These are phyloP conservation scores for Didymella pomorum DNA, from an alignment of 2,329 filamentous ascomycete species.

Conservation along the genomic window DNA sequence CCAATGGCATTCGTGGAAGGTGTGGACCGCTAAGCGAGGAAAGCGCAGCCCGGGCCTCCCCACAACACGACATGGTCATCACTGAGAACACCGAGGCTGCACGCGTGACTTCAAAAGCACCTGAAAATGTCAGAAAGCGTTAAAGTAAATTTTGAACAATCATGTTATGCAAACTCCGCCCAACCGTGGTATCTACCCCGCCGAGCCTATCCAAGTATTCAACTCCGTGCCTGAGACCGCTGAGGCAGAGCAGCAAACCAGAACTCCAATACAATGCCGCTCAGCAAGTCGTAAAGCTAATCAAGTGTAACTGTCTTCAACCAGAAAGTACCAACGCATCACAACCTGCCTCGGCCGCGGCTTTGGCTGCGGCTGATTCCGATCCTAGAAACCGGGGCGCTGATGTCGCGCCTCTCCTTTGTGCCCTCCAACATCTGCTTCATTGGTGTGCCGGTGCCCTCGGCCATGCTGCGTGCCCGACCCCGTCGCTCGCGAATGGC, in stretches of 20 bases:
- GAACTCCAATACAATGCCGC: slow-evolving; percentile 48
- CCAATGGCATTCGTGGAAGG: neutral
- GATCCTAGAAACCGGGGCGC: slow-evolving; percentile 52
- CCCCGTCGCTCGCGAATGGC: slow-evolving; percentile 77
- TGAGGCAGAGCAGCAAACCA: slow-evolving; percentile 19
- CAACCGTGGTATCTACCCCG: slow-evolving; percentile 39
- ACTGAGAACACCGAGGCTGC: neutral
- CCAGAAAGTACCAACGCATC: neutral
- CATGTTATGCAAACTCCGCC: slow-evolving; percentile 14
- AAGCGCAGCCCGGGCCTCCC: neutral
- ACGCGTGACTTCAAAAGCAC: neutral
- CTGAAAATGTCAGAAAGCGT: neutral
- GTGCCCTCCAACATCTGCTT: slow-evolving; percentile 65
- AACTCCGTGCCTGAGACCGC: slow-evolving; percentile 17
- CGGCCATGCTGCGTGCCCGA: slow-evolving; percentile 72
- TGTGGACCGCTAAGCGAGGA: slow-evolving; percentile 2
- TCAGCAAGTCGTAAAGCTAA: slow-evolving; percentile 31
- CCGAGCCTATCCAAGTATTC: slow-evolving; percentile 18
- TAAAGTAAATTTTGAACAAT: neutral
- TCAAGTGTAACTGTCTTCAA: slow-evolving; percentile 1
- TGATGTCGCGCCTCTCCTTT: slow-evolving; percentile 56
- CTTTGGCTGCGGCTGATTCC: slow-evolving; percentile 35
- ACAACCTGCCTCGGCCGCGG: slow-evolving; percentile 6
- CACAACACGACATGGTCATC: neutral
- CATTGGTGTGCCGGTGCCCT: slow-evolving; percentile 67